A percentile compares a stretch with the other conserved stretches of the same genome.
phyloP scores from a whole-genome alignment of 805 yeast species.

The Cyberlindnera veronae region DNA sequence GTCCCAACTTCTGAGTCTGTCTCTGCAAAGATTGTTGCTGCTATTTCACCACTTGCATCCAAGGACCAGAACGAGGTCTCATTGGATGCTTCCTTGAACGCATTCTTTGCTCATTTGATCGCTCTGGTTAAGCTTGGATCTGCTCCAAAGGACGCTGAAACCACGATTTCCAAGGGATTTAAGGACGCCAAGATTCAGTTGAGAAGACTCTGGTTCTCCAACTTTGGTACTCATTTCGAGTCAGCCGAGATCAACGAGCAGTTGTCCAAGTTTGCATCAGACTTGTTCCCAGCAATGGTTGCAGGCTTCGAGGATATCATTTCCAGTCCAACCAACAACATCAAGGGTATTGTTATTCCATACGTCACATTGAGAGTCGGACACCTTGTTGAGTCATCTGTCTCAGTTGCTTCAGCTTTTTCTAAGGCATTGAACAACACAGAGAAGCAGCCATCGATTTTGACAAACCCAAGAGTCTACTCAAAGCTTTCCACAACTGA shows the following conservation, averaged over 20 bases:
- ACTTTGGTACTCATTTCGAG: slow-evolving; percentile 39
- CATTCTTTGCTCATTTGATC: slow-evolving; percentile 46
- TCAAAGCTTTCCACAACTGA: slow-evolving; percentile 42
- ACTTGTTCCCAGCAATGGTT: slow-evolving; percentile 26
- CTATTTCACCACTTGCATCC: slow-evolving; percentile 47
- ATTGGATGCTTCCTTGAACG: slow-evolving; percentile 44
- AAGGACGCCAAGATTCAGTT: slow-evolving; percentile 59
- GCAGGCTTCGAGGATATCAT: slow-evolving; percentile 41
- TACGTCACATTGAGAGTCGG: slow-evolving; percentile 41
- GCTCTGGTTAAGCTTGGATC: slow-evolving; percentile 23
- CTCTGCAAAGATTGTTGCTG: slow-evolving; percentile 39
- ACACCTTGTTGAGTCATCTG: slow-evolving; percentile 24
- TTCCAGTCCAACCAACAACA: slow-evolving; percentile 48
- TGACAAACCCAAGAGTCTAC: slow-evolving; percentile 45
- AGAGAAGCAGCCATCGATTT: slow-evolving; percentile 46
- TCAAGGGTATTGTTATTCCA: slow-evolving; percentile 43
- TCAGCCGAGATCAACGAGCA: slow-evolving; percentile 7
- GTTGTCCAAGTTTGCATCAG: slow-evolving; percentile 17
- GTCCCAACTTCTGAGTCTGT: slow-evolving; percentile 29
- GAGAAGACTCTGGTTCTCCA: slow-evolving; percentile 63
- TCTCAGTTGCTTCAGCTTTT: slow-evolving; percentile 29
- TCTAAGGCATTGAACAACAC: slow-evolving; percentile 33
- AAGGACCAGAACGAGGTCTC: slow-evolving; percentile 78
- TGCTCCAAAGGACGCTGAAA: slow-evolving; percentile 12
- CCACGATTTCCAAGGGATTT: slow-evolving; percentile 46